phyloP scores from a whole-genome alignment of 805 yeast species.

The Teunomyces lycoperdinae region DNA sequence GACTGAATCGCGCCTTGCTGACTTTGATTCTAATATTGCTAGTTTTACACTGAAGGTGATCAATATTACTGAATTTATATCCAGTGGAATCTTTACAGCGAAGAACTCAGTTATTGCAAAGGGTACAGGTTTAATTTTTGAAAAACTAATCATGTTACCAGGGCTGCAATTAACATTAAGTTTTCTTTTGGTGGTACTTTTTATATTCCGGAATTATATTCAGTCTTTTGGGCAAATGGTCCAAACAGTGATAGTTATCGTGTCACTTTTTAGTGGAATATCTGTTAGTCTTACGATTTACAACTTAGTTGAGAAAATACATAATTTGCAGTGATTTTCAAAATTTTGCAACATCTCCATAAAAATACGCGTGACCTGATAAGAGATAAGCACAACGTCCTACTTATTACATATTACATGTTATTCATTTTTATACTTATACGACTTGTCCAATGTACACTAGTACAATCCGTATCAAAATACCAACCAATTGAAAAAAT shows the following conservation, averaged over 20 bases:
- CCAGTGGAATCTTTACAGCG: background rate
- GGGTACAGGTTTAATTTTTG: background rate
- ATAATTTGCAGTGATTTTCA: background rate
- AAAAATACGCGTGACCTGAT: background rate
- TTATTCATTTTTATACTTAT: background rate
- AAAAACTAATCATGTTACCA: background rate
- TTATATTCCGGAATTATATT: background rate
- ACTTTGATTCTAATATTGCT: slow-evolving; percentile 3
- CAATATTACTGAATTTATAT: background rate
- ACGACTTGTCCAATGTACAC: background rate
- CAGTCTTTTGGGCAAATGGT: background rate
- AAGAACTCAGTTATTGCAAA: background rate
- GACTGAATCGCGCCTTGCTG: background rate
- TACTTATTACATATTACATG: background rate
- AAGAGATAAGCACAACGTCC: background rate
- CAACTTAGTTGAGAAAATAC: background rate
- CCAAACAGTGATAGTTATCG: background rate
- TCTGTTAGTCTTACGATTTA: background rate
- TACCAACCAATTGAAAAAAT: slow-evolving; percentile 2
- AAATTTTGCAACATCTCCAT: background rate
- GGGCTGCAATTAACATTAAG: background rate
- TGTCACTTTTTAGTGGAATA: background rate
- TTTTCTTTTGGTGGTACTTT: background rate
- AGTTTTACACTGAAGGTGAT: background rate
- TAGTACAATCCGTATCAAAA: background rate